Evolutionary conservation across 169 alveolate species (phyloP), one percentile per base, ranked within the genome.

Genomic region (Plasmodium gaboni): DNA sequence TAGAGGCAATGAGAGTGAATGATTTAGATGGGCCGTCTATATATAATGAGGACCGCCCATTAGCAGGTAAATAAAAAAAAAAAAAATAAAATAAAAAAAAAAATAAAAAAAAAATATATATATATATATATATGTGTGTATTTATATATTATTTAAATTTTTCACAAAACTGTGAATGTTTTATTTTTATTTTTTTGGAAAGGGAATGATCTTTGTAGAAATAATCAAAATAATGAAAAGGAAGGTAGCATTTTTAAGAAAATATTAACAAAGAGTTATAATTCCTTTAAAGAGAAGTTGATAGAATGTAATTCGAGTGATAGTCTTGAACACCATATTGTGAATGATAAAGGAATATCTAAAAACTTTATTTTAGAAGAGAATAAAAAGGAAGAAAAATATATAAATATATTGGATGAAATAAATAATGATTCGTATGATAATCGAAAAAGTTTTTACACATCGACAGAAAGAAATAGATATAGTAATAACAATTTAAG

Each of bases 181-280:
- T 32, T 26, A 1, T 32, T 32, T 32, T 32, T 32, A 32, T 32
- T 38, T 38, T 38, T 5, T 38, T 8, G 46, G 46, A 38, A 5
- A 38, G 46, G 1, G 1, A 38, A 38, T 38, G 46, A 38, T 5
- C 10, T 0, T 5, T 6, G 46, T 38, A 9, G 8, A 38, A 38
- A 6, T 38, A 38, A 38, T 38, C 9, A 55, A 61, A 69, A 57
- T 48, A 17, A 73, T 22, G 22, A 28, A 28, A 12, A 24, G 26
- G 28, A 51, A 26, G 78, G 57, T 7, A 59, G 89, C 0, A 65
- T 78, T 50, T 65, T 78, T 17, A 78, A 78, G 67, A 78, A 78
- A 65, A 78, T 78, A 24, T 2, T 78, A 38, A 78, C 89, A 28
- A 78, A 63, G 67, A 78, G 89, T 51, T 78, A 78, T 46, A 78